Base-by-base conservation (phyloP, 768 basidiomycete genomes). In the Strobilomyces dryophilus region DNA sequence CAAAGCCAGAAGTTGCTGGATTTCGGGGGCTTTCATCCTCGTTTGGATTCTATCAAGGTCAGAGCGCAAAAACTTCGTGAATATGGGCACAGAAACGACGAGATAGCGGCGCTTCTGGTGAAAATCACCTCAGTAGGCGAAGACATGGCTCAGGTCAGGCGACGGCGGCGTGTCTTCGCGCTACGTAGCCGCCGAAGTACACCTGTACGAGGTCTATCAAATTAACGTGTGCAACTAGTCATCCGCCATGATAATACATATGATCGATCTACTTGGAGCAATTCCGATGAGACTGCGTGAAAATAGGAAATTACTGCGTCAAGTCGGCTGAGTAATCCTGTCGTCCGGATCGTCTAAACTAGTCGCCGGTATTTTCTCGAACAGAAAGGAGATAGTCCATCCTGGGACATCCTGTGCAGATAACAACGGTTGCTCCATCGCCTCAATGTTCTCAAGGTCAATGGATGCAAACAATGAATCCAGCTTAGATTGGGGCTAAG, bases 351-450 rank as follows among this genome's bases (percentile, higher is more conserved):
- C 32, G 47, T 52, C 52, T 32, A 61, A 31, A 24, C 29, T 57
- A 5, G 49, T 56, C 9, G 53, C 56, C 21, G 79, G 74, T 34
- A 70, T 76, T 61, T 77, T 84, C 65, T 89, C 86, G 58, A 93
- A 92, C 14, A 92, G 60, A 63, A 87, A 91, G 8, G 87, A 85
- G 17, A 92, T 68, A 2, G 85, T 83, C 0, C 90, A 91, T 3
- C 84, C 85, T 8, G 80, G 74, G 18, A 80, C 64, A 27, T 4
- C 27, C 27, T 27, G 5, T 27, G 27, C 27, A 27, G 4, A 4
- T 27, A 4, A 4, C 8, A 27, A 4, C 5, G 27, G 27, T 27
- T 27, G 8, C 27, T 27, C 8, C 27, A 27, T 27, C 27, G 27
- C 8, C 27, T 4, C 27, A 4, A 27, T 27, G 27, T 27, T 27